These are phyloP conservation scores for Plantago lanceolata DNA, from an alignment of 305 asterid genomes.

Conservation along the genomic window DNA sequence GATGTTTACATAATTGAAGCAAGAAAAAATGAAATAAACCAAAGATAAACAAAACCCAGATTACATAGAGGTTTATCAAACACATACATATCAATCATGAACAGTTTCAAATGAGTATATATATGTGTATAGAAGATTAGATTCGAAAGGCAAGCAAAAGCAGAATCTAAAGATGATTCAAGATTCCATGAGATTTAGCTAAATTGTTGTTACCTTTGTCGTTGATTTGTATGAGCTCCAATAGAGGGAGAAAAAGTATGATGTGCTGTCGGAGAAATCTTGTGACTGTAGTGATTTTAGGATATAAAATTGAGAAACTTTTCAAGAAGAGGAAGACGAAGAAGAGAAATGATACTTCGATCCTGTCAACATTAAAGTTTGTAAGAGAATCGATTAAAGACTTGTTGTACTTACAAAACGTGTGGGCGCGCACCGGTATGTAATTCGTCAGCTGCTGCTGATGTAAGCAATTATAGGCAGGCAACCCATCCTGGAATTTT, in stretches of 20 bases:
- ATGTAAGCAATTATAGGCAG: too few relatives aligned
- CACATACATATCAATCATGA: too few relatives aligned
- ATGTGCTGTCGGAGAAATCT: not conserved
- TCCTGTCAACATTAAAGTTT: not conserved
- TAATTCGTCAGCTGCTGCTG: too few relatives aligned
- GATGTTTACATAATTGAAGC: not conserved
- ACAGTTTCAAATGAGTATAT: too few relatives aligned
- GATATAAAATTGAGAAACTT: not conserved
- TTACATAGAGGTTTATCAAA: not conserved
- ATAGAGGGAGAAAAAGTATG: not conserved
- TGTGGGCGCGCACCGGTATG: too few relatives aligned
- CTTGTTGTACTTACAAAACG: too few relatives aligned
- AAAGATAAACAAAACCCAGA: not conserved
- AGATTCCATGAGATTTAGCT: conserved; percentile 7
- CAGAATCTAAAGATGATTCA: not conserved
- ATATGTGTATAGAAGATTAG: too few relatives aligned
- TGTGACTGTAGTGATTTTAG: not conserved
- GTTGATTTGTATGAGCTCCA: not conserved
- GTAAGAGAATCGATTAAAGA: too few relatives aligned
- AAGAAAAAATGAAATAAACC: not conserved
- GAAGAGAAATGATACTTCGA: not conserved
- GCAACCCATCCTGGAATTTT: too few relatives aligned
- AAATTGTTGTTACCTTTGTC: conserved; percentile 1
- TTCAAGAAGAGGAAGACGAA: conserved; percentile 1
- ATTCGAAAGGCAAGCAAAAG: not conserved